Percentiles rank a stretch among this genome's conserved stretches.
Evolutionary conservation across 805 yeast species (phyloP).

Genomic region (Candida methanosorbosa): DNA sequence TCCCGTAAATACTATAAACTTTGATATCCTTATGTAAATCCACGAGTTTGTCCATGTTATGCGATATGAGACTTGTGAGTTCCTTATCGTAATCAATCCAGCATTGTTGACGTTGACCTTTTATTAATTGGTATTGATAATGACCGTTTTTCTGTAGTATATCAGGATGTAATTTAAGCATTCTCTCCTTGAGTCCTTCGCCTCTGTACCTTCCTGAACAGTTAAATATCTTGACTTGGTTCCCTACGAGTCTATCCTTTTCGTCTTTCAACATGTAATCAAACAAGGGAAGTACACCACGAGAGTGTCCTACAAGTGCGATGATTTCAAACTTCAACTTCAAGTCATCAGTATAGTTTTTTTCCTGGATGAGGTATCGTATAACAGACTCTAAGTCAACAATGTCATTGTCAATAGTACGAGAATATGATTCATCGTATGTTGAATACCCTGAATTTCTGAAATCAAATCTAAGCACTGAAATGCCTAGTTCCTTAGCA

Average conservation of each 20-base stretch:
- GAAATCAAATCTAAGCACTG: constrained; percentile 72
- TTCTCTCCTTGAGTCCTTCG: constrained; percentile 35
- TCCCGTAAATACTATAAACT: constrained; percentile 75
- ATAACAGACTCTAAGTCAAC: constrained; percentile 52
- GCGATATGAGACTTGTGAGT: too few relatives aligned
- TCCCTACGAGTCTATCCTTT: constrained; percentile 19
- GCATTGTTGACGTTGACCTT: too few relatives aligned
- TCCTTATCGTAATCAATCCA: too few relatives aligned
- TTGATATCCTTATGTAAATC: too few relatives aligned
- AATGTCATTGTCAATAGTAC: constrained; percentile 55
- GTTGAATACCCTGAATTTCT: constrained; percentile 79
- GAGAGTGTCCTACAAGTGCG: constrained; percentile 66
- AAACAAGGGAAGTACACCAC: constrained; percentile 73
- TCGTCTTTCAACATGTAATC: constrained; percentile 51
- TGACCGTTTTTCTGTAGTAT: not conserved
- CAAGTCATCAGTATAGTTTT: too few relatives aligned
- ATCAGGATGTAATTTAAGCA: not conserved
- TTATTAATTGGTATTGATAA: not conserved
- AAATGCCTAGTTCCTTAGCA: constrained; percentile 51
- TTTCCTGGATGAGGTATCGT: constrained; percentile 27
- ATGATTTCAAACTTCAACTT: constrained; percentile 42
- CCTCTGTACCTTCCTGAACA: constrained; percentile 64
- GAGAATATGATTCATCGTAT: constrained; percentile 29
- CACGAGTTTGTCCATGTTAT: too few relatives aligned
- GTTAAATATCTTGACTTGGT: constrained; percentile 56